These are phyloP conservation scores for Suillus plorans DNA, from an alignment of 768 basidiomycete species.

Conservation along the genomic window DNA sequence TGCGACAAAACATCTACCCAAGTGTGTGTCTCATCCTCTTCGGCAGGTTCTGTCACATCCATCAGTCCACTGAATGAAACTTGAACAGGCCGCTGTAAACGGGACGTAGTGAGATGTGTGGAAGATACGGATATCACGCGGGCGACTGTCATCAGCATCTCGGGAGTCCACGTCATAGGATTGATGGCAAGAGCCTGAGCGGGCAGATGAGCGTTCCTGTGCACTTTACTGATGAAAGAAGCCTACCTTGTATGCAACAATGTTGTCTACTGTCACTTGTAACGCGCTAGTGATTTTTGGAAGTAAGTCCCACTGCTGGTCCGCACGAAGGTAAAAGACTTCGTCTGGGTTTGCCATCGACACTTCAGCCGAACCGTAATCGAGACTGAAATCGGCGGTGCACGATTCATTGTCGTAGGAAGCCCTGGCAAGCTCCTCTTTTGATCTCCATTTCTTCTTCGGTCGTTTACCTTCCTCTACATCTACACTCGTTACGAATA, in stretches of 20 bases:
- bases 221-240: neutral
- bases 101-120: slow-evolving; percentile 17
- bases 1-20: slow-evolving; percentile 30
- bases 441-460: slow-evolving; percentile 31
- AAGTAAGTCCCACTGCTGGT: slow-evolving; percentile 21
- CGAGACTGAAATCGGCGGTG: slow-evolving; percentile 19
- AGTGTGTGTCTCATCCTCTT: slow-evolving; percentile 20
- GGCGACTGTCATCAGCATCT: slow-evolving; percentile 50
- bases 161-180: slow-evolving; percentile 58
- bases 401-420: slow-evolving; percentile 7
- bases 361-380: neutral
- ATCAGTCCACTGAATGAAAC: slow-evolving; percentile 30
- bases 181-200: slow-evolving; percentile 58
- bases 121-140: slow-evolving; percentile 28
- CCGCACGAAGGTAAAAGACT: slow-evolving; percentile 13
- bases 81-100: slow-evolving; percentile 17
- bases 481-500: slow-evolving; percentile 74
- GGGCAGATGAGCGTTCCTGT: neutral
- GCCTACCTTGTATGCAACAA: slow-evolving; percentile 53
- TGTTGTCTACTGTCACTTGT: slow-evolving; percentile 28
- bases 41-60: slow-evolving; percentile 18
- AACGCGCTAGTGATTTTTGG: slow-evolving; percentile 21
- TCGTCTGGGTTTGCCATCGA: neutral
- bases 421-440: slow-evolving; percentile 20
- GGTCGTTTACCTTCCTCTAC: slow-evolving; percentile 48